Evolutionary conservation across 1,284 basidiomycete species (phyloP).

Genomic region (Irpex sp.): DNA sequence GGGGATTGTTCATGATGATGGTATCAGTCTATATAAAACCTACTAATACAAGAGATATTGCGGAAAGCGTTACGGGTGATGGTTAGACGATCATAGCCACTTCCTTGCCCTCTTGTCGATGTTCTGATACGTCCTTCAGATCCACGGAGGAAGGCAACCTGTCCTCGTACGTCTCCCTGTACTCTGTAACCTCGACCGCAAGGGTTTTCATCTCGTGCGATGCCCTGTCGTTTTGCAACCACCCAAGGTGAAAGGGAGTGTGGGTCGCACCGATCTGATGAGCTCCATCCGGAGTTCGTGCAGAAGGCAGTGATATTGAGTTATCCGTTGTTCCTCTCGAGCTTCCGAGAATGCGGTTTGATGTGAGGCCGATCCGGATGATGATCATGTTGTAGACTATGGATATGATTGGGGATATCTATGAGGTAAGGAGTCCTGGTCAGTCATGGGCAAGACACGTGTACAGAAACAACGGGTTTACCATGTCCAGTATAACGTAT

Average conservation of each 20-base stretch:
- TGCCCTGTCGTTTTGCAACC: background rate
- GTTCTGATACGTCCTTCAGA: too few species aligned
- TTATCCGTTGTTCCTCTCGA: background rate
- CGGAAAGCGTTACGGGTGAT: too few species aligned
- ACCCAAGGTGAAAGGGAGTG: background rate
- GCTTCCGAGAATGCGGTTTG: slow-evolving; percentile 12
- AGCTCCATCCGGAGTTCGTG: slow-evolving; percentile 6
- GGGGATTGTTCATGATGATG: too few species aligned
- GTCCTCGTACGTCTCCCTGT: slow-evolving; percentile 10
- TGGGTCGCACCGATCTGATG: slow-evolving; percentile 13
- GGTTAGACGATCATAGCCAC: too few species aligned
- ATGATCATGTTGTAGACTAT: slow-evolving; percentile 39
- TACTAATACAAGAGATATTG: too few species aligned
- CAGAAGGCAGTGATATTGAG: background rate
- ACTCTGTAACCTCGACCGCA: slow-evolving; percentile 26
- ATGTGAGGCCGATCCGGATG: slow-evolving; percentile 29
- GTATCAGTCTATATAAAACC: too few species aligned
- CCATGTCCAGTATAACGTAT: slow-evolving; percentile 42
- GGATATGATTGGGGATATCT: slow-evolving; percentile 39
- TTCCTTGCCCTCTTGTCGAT: too few species aligned
- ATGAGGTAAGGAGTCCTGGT: background rate
- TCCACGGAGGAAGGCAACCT: too few species aligned
- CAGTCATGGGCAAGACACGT: background rate
- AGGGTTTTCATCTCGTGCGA: slow-evolving; percentile 12
- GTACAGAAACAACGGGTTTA: slow-evolving; percentile 12